Evolutionary conservation across 331 rosid genomes (phyloP).

Genomic region (Quercus tomentella): DNA sequence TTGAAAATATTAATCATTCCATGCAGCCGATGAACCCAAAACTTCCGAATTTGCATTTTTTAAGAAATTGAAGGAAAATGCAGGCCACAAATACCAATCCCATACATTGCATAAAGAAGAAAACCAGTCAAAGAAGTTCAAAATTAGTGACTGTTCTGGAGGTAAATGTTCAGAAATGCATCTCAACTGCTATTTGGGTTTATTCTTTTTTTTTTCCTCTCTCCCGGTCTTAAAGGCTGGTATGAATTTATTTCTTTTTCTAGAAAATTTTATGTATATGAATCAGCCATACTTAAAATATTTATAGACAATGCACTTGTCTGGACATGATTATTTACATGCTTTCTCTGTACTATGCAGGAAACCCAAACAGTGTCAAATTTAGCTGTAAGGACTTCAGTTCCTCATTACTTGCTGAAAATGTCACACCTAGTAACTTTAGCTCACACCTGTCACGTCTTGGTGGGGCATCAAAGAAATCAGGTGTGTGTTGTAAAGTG

Average conservation of each 20-base stretch:
- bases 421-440: slow-evolving; percentile 24
- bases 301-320: neutral
- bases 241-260: no score
- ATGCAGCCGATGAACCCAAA: slow-evolving; percentile 48
- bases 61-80: slow-evolving; percentile 71
- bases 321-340: neutral
- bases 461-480: slow-evolving; percentile 28
- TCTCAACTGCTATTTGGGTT: neutral
- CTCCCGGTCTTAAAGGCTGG: neutral
- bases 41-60: slow-evolving; percentile 86
- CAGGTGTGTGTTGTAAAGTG: slow-evolving; percentile 37
- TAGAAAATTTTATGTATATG: neutral
- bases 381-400: slow-evolving; percentile 16
- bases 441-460: slow-evolving; percentile 29
- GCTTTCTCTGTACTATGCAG: slow-evolving; percentile 33
- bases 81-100: slow-evolving; percentile 20
- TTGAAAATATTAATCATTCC: slow-evolving; percentile 9
- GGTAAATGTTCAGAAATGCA: slow-evolving; percentile 31
- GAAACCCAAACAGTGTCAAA: slow-evolving; percentile 16
- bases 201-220: neutral
- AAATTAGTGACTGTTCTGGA: slow-evolving; percentile 29
- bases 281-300: neutral
- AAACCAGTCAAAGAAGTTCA: slow-evolving; percentile 21
- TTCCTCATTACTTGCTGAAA: slow-evolving; percentile 28
- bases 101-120: slow-evolving; percentile 24